A percentile compares a stretch with the other conserved stretches of the same genome.
These are phyloP conservation scores for Marasmius fiardii DNA, from an alignment of 1,284 basidiomycete genomes.

Conservation along the genomic window DNA sequence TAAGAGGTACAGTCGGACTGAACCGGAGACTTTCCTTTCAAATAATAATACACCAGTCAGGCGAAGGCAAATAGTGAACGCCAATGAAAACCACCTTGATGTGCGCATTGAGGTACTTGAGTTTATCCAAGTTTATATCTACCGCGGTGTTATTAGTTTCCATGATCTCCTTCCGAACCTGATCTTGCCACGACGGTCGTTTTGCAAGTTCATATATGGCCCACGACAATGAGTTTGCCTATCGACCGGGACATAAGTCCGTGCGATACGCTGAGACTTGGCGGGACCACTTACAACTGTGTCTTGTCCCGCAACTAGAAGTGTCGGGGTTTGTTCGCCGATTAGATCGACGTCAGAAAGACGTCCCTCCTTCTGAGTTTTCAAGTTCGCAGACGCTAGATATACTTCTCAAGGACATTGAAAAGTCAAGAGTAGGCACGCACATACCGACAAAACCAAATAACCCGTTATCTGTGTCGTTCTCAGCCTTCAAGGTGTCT, in stretches of 20 bases:
- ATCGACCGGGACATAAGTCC: too few relatives aligned
- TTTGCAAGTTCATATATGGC: constrained; percentile 4
- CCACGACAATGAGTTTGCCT: constrained; percentile 2
- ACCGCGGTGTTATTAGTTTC: not conserved
- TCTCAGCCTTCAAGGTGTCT: too few relatives aligned
- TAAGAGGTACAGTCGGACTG: constrained; percentile 6
- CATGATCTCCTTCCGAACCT: constrained; percentile 3
- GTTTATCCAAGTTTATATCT: not conserved
- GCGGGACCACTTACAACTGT: not conserved
- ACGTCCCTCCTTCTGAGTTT: not conserved
- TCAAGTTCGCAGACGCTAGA: too few relatives aligned
- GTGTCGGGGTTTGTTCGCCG: not conserved
- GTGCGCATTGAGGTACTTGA: constrained; percentile 5
- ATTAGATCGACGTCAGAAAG: not conserved
- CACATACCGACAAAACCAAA: too few relatives aligned
- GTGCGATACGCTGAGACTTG: not conserved
- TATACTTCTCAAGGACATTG: too few relatives aligned
- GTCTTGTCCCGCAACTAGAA: not conserved
- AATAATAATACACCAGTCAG: not conserved
- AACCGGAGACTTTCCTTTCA: constrained; percentile 12
- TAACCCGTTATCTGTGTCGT: too few relatives aligned
- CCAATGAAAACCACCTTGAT: not conserved
- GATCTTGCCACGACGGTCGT: not conserved
- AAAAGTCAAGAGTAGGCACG: too few relatives aligned
- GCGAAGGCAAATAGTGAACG: not conserved